Conservation (phyloP, 2,329 filamentous ascomycete genomes). For the Ceratocystis eucalypticola region DNA sequence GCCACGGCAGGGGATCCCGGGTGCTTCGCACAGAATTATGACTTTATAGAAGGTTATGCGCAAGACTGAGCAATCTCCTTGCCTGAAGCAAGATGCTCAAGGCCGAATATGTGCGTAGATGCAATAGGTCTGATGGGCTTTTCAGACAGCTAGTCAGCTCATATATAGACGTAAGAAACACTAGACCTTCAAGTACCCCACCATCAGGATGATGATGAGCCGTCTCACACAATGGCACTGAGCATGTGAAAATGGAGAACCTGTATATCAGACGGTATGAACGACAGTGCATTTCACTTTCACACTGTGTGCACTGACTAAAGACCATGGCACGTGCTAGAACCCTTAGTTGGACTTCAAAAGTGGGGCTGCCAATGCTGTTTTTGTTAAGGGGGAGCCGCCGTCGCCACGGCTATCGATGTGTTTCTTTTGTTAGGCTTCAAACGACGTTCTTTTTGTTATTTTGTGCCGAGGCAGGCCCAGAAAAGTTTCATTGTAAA, state of each 20-base stretch:
- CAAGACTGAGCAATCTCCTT: conserved; percentile 11
- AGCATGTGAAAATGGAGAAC: conserved; percentile 10
- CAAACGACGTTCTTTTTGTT: not conserved
- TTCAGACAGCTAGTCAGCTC: not conserved
- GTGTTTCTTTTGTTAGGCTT: not conserved
- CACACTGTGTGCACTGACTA: not conserved
- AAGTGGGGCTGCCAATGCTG: not conserved
- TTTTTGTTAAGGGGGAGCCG: not conserved
- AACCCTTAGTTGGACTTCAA: not conserved
- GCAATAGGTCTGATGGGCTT: not conserved
- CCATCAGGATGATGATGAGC: not conserved
- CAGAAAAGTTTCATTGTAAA: not conserved
- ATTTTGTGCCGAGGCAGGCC: conserved; percentile 1
- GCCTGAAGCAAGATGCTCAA: conserved; percentile 11
- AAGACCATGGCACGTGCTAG: not conserved
- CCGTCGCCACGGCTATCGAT: not conserved
- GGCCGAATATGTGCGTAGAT: no score
- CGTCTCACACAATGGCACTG: not conserved
- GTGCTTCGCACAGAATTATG: conserved; percentile 26
- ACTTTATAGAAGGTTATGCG: conserved; percentile 30
- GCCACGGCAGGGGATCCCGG: conserved; percentile 29
- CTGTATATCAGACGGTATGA: not conserved
- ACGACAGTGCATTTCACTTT: no score
- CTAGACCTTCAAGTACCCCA: not conserved
- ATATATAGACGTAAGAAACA: not conserved